Base-by-base conservation (phyloP, 140 eudicot genomes). In the Bidens hawaiensis region DNA sequence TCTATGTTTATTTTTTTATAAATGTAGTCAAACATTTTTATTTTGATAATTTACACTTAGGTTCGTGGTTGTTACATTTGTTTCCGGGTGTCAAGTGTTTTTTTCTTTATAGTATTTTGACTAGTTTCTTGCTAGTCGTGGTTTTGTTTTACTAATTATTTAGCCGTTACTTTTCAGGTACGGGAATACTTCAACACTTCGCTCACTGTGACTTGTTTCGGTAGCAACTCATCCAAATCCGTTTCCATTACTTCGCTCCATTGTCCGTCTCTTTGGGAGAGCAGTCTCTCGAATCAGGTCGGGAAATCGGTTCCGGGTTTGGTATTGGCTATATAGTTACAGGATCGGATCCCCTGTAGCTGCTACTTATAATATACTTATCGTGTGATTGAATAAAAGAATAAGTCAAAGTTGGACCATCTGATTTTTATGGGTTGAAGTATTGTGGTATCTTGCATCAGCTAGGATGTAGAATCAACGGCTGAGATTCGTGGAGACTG, bases 281-380 rank as follows among this genome's bases (percentile, higher is more conserved):
- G 95, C 56, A 81, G 64, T 17, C 73, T 89, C 1, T 71, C 95
- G 1, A 60, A 61, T 49, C 90, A 77, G 84, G 94, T 60, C 70
- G 97, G 97, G 12, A 89, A 85, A 61, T 89, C 97, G 2, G 87
- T 89, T 3, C 97, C 97, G 74, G 97, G 93, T 64, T 83, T 89
- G 62, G 95, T 89, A 13, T 85, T 89, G 4, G 97, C 97, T 2
- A 82, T 89, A 30, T 89, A 75, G 36, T 2, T n/a, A 6, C 65
- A 18, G 55, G 9, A 38, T 5, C 71, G 59, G 52, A 23, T 52
- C 43, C 23, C 21, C 25, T 43, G 55, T 45, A 58, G 2, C 28
- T 5, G 59, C 6, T 26, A 2, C 24, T 34, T 34, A n/a, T n/a
- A n/a, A n/a, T n/a, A n/a, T n/a, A n/a, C n/a, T n/a, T n/a, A n/a